phyloP scores from a whole-genome alignment of 139 green algal species.

The Chlorokybus atmophyticus region DNA sequence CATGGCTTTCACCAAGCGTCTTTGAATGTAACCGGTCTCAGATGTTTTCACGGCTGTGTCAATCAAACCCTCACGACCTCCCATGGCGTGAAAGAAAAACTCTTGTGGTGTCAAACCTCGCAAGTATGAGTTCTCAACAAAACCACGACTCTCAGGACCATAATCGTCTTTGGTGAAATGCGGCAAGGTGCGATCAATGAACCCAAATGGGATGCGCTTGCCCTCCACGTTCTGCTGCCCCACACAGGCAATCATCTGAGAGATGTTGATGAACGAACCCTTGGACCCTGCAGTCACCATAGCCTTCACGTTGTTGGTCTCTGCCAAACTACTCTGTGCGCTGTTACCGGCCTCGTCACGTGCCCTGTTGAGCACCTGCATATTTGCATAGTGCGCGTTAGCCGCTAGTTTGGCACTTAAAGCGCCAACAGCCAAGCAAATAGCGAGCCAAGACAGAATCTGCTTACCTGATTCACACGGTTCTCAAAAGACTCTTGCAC shows the following conservation, averaged over 20 bases:
- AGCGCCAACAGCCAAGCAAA: no score
- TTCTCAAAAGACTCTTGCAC: slow-evolving; percentile 91
- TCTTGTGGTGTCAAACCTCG: slow-evolving; percentile 87
- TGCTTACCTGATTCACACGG: slow-evolving; percentile 57
- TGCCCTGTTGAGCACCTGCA: slow-evolving; percentile 80
- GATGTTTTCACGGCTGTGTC: slow-evolving; percentile 98
- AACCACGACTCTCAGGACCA: slow-evolving; percentile 85
- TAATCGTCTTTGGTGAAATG: slow-evolving; percentile 96
- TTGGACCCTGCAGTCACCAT: slow-evolving; percentile 94
- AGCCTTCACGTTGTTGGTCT: slow-evolving; percentile 95
- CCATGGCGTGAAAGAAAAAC: slow-evolving; percentile 99
- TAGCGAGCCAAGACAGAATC: no score
- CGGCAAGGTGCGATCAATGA: slow-evolving; percentile 75
- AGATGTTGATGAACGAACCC: slow-evolving; percentile 99
- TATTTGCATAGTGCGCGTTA: no score
- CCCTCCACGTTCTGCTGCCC: slow-evolving; percentile 99
- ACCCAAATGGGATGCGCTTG: slow-evolving; percentile 96
- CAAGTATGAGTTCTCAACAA: slow-evolving; percentile 97
- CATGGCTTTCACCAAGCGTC: slow-evolving; percentile 96
- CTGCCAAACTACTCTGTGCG: slow-evolving; percentile 67
- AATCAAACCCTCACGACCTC: slow-evolving; percentile 94
- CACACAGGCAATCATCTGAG: slow-evolving; percentile 98
- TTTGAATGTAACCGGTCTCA: slow-evolving; percentile 57
- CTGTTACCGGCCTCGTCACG: slow-evolving; percentile 82
- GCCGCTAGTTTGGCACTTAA: no score